These are phyloP conservation scores for Sporothrix pallida DNA, from an alignment of 2,329 filamentous ascomycete genomes.

Conservation along the genomic window DNA sequence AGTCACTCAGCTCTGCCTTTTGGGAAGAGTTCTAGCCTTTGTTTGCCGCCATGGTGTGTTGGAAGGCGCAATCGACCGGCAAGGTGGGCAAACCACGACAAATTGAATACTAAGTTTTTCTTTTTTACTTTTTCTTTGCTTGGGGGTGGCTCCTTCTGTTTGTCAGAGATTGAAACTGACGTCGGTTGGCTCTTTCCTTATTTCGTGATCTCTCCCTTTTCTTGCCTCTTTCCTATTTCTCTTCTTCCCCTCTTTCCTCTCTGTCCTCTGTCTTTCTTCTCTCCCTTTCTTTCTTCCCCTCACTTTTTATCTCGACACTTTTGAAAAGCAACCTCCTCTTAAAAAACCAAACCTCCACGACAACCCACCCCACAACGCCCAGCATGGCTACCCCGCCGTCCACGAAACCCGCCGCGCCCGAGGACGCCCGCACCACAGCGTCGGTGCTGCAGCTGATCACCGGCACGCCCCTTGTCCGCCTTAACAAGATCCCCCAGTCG, in stretches of 20 bases:
- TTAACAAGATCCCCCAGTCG: conserved; percentile 92
- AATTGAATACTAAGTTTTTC: background rate
- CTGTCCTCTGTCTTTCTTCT: background rate
- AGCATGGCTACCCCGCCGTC: conserved; percentile 31
- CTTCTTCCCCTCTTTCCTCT: background rate
- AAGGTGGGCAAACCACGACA: background rate
- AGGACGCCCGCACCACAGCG: conserved; percentile 16
- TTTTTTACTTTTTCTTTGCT: background rate
- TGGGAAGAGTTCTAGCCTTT: background rate
- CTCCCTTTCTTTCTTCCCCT: background rate
- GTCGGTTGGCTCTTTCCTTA: conserved; percentile 8
- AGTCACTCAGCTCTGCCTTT: conserved; percentile 4
- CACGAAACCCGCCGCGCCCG: background rate
- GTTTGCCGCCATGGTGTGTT: background rate
- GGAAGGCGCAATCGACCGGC: conserved; percentile 31
- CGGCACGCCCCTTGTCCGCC: conserved; percentile 90
- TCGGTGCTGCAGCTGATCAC: conserved; percentile 74
- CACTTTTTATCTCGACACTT: background rate
- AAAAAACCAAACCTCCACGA: background rate
- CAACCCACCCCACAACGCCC: background rate
- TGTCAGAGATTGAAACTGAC: conserved; percentile 10
- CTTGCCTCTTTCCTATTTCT: background rate
- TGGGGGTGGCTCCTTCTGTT: no score
- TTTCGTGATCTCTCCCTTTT: background rate
- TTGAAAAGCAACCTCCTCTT: background rate